Percentiles rank a stretch among this genome's conserved stretches.
Evolutionary conservation across 1,139 yeast species (phyloP).

Genomic region (Candida sanyaensis): DNA sequence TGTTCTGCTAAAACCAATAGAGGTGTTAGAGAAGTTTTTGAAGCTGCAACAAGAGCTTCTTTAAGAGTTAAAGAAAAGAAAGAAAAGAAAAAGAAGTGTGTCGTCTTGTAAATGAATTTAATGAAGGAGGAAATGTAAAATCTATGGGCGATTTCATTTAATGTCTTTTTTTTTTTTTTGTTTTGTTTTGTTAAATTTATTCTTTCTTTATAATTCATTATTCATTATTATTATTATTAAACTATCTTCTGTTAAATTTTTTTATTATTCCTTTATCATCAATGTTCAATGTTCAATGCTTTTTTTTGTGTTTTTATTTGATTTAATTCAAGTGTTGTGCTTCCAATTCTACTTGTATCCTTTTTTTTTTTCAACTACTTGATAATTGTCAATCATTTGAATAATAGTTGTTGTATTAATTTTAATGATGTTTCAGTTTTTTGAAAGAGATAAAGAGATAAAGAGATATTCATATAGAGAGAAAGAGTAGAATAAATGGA

Average conservation of each 20-base stretch:
- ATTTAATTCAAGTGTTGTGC: constrained; percentile 1
- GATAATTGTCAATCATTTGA: too few species aligned
- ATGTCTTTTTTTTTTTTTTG: too few species aligned
- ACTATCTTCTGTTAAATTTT: neutral
- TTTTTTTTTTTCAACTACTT: neutral
- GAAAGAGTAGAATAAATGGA: neutral
- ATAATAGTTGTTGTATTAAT: too few species aligned
- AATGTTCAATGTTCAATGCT: constrained; percentile 1
- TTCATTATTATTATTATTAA: neutral
- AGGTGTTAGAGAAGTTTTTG: constrained; percentile 90
- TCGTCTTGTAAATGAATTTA: constrained; percentile 56
- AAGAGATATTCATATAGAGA: neutral
- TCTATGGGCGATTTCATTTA: neutral
- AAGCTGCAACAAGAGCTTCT: constrained; percentile 90
- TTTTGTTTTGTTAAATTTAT: neutral
- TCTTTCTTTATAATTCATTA: too few species aligned
- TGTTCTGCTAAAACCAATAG: constrained; percentile 92
- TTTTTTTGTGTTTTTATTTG: neutral
- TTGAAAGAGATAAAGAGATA: neutral
- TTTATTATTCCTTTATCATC: neutral
- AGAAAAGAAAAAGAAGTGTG: constrained; percentile 58
- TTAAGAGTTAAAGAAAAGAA: constrained; percentile 64
- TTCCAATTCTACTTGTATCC: neutral
- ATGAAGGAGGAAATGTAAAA: neutral
- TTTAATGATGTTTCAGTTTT: too few species aligned